Evolutionary conservation across 208 protist genomes (phyloP).

Genomic region (Leishmania aethiopica): DNA sequence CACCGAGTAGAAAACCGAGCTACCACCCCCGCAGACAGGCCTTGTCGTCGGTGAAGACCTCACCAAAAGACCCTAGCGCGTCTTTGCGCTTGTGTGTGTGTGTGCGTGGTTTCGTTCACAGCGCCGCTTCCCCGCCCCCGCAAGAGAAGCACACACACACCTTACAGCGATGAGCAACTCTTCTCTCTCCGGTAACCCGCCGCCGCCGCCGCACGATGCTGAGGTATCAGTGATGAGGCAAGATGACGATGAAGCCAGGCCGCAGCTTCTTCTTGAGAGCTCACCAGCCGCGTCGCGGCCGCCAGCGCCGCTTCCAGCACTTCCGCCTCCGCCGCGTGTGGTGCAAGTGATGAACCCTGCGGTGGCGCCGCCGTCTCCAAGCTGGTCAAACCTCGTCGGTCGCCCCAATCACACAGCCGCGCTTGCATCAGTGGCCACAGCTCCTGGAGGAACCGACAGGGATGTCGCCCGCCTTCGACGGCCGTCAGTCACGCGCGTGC

Average conservation of each 20-base stretch:
- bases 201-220: neutral
- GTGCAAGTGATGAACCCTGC: neutral
- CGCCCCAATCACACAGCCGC: neutral
- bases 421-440: neutral
- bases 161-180: neutral
- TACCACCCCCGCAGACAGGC: neutral
- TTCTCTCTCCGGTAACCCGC: neutral
- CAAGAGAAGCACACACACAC: neutral
- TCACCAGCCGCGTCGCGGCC: neutral
- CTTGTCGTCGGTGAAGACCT: neutral
- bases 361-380: neutral
- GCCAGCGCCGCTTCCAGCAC: neutral
- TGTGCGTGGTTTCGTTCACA: too few species aligned
- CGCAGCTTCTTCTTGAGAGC: neutral
- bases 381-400: neutral
- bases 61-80: neutral
- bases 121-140: neutral
- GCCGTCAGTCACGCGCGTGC: neutral
- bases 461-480: neutral
- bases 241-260: neutral
- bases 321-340: neutral
- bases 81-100: neutral
- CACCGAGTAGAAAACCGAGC: neutral
- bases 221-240: neutral
- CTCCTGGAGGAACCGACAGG: neutral